Conservation (phyloP, 2,329 filamentous ascomycete species). For the Colletotrichum sp. region DNA sequence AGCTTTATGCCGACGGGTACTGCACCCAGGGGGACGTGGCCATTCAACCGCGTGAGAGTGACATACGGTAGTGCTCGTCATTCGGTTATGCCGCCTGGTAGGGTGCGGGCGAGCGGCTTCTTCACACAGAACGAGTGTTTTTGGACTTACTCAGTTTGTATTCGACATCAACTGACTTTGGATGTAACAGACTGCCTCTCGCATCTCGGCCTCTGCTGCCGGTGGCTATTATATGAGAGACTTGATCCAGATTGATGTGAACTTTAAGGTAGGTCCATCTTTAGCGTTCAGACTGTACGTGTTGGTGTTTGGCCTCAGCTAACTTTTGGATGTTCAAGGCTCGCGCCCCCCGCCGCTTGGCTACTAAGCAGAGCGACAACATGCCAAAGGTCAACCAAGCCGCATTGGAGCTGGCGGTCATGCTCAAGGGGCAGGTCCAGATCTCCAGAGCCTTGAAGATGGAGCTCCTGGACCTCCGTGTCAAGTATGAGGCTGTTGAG, state of each 20-base stretch:
- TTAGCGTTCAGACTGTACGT: neutral
- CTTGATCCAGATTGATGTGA: fast-evolving
- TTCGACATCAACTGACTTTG: neutral
- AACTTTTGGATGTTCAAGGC: neutral
- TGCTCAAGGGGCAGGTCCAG: neutral
- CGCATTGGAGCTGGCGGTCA: neutral
- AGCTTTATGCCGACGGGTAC: neutral
- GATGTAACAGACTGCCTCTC: neutral
- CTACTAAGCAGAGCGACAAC: fast-evolving
- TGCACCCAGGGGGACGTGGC: neutral
- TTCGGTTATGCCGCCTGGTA: neutral
- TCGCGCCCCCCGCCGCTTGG: fast-evolving
- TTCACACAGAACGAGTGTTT: neutral
- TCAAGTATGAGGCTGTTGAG: neutral
- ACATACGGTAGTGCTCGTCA: neutral
- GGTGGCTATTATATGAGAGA: neutral
- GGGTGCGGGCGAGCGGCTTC: neutral
- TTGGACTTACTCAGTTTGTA: neutral
- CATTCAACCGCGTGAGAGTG: neutral
- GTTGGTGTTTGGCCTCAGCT: neutral
- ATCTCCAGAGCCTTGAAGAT: fast-evolving
- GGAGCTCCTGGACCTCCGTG: neutral
- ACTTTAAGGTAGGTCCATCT: neutral
- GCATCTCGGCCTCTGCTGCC: too few relatives aligned
- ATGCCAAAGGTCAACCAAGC: neutral